phyloP scores from a whole-genome alignment of 169 alveolate genomes.

The Eimeria zaria region DNA sequence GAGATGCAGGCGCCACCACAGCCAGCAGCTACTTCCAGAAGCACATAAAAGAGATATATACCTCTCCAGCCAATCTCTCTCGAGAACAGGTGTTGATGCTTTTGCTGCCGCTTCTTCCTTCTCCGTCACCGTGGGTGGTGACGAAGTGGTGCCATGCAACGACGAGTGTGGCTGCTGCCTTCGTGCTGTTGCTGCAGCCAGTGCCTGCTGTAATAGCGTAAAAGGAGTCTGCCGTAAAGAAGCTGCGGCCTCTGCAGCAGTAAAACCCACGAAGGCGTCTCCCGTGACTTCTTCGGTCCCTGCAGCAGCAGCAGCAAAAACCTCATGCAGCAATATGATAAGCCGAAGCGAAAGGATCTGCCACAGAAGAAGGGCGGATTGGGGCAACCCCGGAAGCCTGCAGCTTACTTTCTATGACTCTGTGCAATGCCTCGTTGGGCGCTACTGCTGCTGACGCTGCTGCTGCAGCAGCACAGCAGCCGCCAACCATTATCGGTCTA shows the following conservation, averaged over 20 bases:
- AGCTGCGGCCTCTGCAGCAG: slow-evolving; percentile 74
- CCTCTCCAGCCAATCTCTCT: slow-evolving; percentile 40
- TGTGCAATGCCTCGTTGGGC: slow-evolving; percentile 36
- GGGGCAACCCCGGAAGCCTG: neutral
- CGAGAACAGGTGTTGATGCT: slow-evolving; percentile 18
- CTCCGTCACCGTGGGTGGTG: neutral
- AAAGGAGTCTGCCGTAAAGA: slow-evolving; percentile 51
- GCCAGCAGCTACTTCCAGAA: slow-evolving; percentile 29
- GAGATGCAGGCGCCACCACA: slow-evolving; percentile 66
- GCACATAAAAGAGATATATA: neutral
- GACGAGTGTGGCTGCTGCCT: neutral
- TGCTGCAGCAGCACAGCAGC: slow-evolving; percentile 54
- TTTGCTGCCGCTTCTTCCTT: neutral
- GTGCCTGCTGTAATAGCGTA: slow-evolving; percentile 20
- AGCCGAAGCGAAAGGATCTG: neutral
- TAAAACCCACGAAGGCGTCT: slow-evolving; percentile 57
- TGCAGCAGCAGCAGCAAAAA: slow-evolving; percentile 25
- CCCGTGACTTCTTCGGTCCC: neutral
- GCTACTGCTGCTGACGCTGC: slow-evolving; percentile 48
- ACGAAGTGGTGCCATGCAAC: neutral
- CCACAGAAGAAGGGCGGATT: neutral
- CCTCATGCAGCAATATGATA: neutral
- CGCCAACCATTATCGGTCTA: slow-evolving; percentile 62
- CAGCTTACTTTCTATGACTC: slow-evolving; percentile 43
- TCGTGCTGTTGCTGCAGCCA: slow-evolving; percentile 24